These are phyloP conservation scores for Paspalum notatum DNA, from an alignment of 176 grass and related monocot genomes.

Conservation along the genomic window DNA sequence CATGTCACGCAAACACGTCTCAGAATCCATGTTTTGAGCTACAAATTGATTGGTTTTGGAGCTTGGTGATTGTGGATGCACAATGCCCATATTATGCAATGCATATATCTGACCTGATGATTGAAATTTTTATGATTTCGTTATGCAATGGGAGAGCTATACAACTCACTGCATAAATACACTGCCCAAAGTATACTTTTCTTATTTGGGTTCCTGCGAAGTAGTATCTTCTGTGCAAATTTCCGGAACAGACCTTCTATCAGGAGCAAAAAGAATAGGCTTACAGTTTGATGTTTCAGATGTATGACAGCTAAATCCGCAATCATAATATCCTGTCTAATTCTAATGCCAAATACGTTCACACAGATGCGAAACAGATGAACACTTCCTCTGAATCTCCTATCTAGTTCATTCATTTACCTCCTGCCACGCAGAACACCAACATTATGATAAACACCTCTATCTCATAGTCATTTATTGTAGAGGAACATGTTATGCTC, in stretches of 20 bases:
- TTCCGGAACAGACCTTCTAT: not conserved
- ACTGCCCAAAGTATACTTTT: not conserved
- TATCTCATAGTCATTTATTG: not conserved
- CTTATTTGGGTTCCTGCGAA: not conserved
- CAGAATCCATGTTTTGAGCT: not conserved
- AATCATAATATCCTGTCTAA: not conserved
- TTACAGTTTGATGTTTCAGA: slow-evolving; percentile 20
- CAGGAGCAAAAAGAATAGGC: not conserved
- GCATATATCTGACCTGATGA: not conserved
- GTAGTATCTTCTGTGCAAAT: not conserved
- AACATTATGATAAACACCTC: not conserved
- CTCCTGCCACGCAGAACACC: not conserved
- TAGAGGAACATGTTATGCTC: not conserved
- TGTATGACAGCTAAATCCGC: not conserved
- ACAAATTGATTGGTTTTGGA: not conserved
- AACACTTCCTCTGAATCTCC: not conserved
- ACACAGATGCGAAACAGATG: not conserved
- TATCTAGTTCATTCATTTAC: not conserved
- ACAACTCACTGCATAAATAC: not conserved
- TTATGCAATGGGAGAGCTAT: not conserved
- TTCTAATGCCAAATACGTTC: not conserved
- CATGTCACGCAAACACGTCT: not conserved
- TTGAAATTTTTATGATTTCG: not conserved
- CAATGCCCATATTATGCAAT: not conserved
- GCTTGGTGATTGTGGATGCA: not conserved